Base-by-base conservation (phyloP, 139 green algal species). In the Micromonas pusilla region DNA sequence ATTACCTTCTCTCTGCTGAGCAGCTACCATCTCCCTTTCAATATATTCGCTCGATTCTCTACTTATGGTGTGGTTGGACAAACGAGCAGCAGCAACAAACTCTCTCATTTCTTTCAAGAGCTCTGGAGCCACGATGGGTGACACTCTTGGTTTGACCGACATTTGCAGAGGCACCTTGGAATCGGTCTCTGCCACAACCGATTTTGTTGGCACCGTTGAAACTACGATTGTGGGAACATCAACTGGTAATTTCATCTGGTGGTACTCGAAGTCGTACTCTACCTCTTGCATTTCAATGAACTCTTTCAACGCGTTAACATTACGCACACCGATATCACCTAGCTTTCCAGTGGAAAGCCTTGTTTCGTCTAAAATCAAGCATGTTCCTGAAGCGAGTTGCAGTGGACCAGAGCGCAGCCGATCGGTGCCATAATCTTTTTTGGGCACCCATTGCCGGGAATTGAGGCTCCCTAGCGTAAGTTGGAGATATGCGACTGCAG, bases 241-340 rank as follows among this genome's bases (percentile, higher is more conserved):
- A 16, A 53, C 34, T 1, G 54, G 54, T 52, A 78, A 28, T 13
- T 6, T 23, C 53, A 78, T 70, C 53, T 78, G 54, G 53, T 78
- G 57, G 32, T 78, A 78, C 53, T 78, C 20, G 38, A 78, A 78
- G 33, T 78, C 72, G 32, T 78, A 78, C 32, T 70, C 72, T 21
- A 68, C 23, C 21, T 78, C 33, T 28, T 78, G 72, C 21, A 70
- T 1, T 21, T 32, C 19, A 9, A 62, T 52, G 52, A 78, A 20
- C 25, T 62, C 32, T 3, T 80, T 66, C 60, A 80, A 13, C 13
- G 74, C 33, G 20, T 57, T 5, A 6, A 72, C 26, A 30, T 80
- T 80, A 20, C 34, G 31, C 23, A 80, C 62, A 16, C 74, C 74
- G 6, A n/a, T 67, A 23, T 80, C 60, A 3, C 33, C 28, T 1